Conservation (phyloP, 345 rosid genomes). For the Citrus reticulata region DNA sequence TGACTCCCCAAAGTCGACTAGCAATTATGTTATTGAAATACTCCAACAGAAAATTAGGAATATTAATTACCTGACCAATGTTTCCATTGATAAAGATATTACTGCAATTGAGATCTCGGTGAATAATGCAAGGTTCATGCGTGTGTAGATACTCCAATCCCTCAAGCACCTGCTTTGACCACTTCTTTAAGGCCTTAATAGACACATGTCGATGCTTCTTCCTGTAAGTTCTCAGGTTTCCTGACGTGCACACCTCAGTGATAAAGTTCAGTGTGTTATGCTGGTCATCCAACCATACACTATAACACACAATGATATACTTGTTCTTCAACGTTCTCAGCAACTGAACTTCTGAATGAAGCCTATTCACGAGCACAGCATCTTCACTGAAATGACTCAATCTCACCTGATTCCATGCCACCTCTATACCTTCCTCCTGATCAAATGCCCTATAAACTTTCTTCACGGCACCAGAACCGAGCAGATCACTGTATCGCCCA, state of each 20-base stretch:
- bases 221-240: constrained; percentile 59
- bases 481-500: constrained; percentile 54
- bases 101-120: constrained; percentile 66
- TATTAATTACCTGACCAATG: constrained; percentile 45
- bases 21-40: neutral
- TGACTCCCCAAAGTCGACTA: neutral
- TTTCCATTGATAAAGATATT: constrained; percentile 72
- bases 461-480: constrained; percentile 64
- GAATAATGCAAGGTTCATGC: constrained; percentile 69
- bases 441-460: constrained; percentile 75
- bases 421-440: constrained; percentile 73
- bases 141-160: constrained; percentile 63
- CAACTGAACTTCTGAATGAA: constrained; percentile 59
- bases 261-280: constrained; percentile 51
- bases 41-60: neutral
- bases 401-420: constrained; percentile 74
- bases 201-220: constrained; percentile 70
- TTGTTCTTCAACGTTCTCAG: constrained; percentile 53
- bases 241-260: constrained; percentile 73
- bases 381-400: constrained; percentile 46
- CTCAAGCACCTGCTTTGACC: constrained; percentile 63
- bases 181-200: constrained; percentile 64
- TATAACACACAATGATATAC: constrained; percentile 58
- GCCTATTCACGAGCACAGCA: constrained; percentile 45
- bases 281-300: constrained; percentile 52